Percentiles rank a stretch among this genome's conserved stretches.
Evolutionary conservation across 2,329 filamentous ascomycete genomes (phyloP).

Genomic region (Fusarium sp.): DNA sequence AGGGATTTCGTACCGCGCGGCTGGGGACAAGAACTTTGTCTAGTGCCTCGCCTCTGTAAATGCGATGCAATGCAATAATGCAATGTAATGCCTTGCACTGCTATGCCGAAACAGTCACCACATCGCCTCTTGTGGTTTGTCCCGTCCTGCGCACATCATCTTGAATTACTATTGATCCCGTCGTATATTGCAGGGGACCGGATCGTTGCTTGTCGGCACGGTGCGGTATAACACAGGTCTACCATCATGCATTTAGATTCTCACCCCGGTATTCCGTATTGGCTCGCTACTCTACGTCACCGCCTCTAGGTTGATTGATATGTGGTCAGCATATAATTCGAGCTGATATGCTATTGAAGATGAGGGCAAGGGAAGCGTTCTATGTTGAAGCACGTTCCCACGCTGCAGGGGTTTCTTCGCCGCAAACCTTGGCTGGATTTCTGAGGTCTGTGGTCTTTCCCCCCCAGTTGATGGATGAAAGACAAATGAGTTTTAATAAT

Average conservation of each 20-base stretch:
- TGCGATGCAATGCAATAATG: slow-evolving; percentile 4
- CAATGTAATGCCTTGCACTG: slow-evolving; percentile 24
- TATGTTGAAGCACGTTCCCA: slow-evolving; percentile 20
- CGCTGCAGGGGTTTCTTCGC: slow-evolving; percentile 26
- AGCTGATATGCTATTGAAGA: slow-evolving; percentile 9
- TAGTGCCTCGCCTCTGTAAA: slow-evolving; percentile 21
- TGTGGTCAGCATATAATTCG: slow-evolving; percentile 6
- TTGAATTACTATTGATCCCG: slow-evolving; percentile 32
- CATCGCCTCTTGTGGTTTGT: slow-evolving; percentile 21
- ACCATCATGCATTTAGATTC: slow-evolving; percentile 35
- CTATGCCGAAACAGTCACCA: slow-evolving; percentile 27
- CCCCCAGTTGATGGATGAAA: slow-evolving; percentile 17
- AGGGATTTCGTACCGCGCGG: slow-evolving; percentile 28
- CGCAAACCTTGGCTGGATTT: slow-evolving; percentile 34
- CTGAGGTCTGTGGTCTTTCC: slow-evolving; percentile 12
- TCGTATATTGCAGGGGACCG: slow-evolving; percentile 28
- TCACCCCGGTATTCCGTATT: slow-evolving; percentile 31
- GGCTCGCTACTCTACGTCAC: slow-evolving; percentile 36
- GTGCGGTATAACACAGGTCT: slow-evolving; percentile 34
- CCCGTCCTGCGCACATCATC: slow-evolving; percentile 13
- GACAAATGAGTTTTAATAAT: slow-evolving; percentile 16
- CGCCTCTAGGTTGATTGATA: slow-evolving; percentile 11
- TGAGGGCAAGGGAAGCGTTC: neutral
- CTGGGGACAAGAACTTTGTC: slow-evolving; percentile 27
- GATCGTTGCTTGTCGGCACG: slow-evolving; percentile 35